These are phyloP conservation scores for Penicillium samsonianum DNA, from an alignment of 495 filamentous ascomycete genomes.

Conservation along the genomic window DNA sequence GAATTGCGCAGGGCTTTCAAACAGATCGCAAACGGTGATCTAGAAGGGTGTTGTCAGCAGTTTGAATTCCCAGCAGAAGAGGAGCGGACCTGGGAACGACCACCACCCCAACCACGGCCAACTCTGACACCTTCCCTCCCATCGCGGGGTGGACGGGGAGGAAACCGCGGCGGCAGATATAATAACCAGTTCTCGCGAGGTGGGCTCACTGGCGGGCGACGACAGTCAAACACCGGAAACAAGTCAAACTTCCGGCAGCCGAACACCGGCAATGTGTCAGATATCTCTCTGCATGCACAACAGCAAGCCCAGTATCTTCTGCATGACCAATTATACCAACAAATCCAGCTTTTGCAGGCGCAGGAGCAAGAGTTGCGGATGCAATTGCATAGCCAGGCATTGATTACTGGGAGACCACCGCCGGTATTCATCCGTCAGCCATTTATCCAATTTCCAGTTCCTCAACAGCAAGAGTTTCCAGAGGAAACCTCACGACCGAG, in stretches of 20 bases:
- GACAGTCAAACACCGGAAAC: conserved; percentile 55
- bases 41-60: conserved; percentile 78
- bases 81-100: conserved; percentile 73
- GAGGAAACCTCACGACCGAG: conserved; percentile 47
- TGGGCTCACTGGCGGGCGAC: conserved; percentile 48
- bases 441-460: conserved; percentile 47
- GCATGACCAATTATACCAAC: conserved; percentile 62
- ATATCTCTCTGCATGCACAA: conserved; percentile 50
- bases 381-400: conserved; percentile 60
- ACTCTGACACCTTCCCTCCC: conserved; percentile 55
- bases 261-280: conserved; percentile 35
- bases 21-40: conserved; percentile 68
- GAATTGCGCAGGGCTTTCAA: conserved; percentile 89
- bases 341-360: conserved; percentile 64
- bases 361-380: conserved; percentile 65
- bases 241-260: conserved; percentile 40
- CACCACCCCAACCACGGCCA: conserved; percentile 60
- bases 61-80: conserved; percentile 86
- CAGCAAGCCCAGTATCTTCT: conserved; percentile 51
- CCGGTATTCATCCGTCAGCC: conserved; percentile 50
- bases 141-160: conserved; percentile 52
- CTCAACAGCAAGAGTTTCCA: conserved; percentile 40
- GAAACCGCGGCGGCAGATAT: conserved; percentile 60
- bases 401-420: conserved; percentile 52
- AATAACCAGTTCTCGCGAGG: conserved; percentile 45